Conservation (phyloP, 345 rosid genomes). For the Adansonia digitata region DNA sequence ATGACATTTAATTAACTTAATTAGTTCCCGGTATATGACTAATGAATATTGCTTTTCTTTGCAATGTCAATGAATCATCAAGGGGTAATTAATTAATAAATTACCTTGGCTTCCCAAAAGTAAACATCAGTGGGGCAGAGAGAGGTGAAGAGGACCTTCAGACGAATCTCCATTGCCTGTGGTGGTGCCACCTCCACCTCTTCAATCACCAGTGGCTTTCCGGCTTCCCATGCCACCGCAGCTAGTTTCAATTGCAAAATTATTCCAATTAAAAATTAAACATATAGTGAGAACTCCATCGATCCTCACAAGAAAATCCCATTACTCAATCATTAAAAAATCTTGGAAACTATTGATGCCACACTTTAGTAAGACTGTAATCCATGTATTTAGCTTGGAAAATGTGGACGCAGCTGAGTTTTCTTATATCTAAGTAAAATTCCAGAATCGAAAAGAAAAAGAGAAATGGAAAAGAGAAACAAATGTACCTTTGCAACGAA, state of each 20-base stretch:
- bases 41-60: background rate
- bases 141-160: conserved; percentile 30
- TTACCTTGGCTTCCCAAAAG: conserved; percentile 39
- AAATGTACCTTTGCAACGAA: background rate
- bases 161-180: conserved; percentile 24
- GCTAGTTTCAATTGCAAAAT: conserved; percentile 5
- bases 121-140: conserved; percentile 34
- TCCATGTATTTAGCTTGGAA: too few relatives aligned
- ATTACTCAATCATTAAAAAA: too few relatives aligned
- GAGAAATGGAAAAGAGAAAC: background rate
- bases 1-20: background rate
- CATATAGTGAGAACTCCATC: background rate
- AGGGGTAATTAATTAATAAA: background rate
- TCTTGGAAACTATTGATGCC: too few relatives aligned
- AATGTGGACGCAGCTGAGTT: too few relatives aligned
- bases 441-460: background rate
- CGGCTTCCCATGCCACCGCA: conserved; percentile 35
- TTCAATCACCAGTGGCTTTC: conserved; percentile 30
- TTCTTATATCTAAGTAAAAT: background rate
- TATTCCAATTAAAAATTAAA: background rate
- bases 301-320: background rate
- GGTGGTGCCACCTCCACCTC: conserved; percentile 29
- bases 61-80: background rate
- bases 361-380: too few relatives aligned
- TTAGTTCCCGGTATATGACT: background rate